Conservation (phyloP, 2,329 filamentous ascomycete genomes). For the Fusarium setosum region DNA sequence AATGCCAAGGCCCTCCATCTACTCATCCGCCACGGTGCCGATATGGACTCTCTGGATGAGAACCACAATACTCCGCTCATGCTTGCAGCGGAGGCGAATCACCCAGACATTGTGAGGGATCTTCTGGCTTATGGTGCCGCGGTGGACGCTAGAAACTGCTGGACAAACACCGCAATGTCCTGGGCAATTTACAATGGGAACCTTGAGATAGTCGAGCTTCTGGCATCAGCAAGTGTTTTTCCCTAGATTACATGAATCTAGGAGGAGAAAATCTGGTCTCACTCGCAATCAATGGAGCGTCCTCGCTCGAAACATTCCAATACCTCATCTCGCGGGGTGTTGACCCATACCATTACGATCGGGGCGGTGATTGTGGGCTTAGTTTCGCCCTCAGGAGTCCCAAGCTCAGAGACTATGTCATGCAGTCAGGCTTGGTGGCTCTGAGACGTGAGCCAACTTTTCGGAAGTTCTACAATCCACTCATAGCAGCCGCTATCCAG, state of each 20-base stretch:
- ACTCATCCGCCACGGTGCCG: neutral
- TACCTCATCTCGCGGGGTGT: neutral
- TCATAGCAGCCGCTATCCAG: neutral
- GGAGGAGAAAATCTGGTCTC: neutral
- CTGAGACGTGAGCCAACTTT: too few species aligned
- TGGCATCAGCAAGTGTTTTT: neutral
- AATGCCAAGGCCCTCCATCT: neutral
- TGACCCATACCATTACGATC: neutral
- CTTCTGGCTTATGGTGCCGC: neutral
- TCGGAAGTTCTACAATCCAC: too few species aligned
- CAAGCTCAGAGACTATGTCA: neutral
- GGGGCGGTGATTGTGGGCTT: neutral
- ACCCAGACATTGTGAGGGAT: neutral
- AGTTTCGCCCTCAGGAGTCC: neutral
- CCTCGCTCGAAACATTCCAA: neutral
- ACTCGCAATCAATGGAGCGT: accelerated
- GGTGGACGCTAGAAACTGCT: neutral
- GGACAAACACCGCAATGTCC: neutral
- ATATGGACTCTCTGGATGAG: neutral
- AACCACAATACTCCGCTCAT: neutral
- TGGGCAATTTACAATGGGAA: neutral
- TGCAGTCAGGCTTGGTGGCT: neutral
- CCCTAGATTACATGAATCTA: neutral
- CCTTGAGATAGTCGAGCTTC: neutral
- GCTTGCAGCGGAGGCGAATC: accelerated